Base-by-base conservation (phyloP, 768 basidiomycete species). In the Kwoniella newhampshirensis region DNA sequence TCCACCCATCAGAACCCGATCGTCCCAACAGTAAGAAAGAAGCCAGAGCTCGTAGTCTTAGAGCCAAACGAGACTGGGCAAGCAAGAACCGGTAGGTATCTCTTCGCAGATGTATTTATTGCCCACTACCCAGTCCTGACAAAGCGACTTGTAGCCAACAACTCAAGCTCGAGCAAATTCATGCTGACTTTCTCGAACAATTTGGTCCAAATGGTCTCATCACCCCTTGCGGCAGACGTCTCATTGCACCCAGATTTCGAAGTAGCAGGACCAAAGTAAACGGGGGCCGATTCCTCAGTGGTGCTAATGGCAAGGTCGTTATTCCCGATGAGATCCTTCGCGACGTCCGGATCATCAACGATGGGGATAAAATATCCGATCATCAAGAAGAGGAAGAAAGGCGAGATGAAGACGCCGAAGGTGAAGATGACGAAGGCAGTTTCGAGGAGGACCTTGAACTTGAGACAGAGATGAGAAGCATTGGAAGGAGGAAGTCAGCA, bases 61-160 rank as follows among this genome's bases (percentile, higher is more conserved):
- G 73, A 51, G 56, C 59, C 32, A 79, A 79, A 58, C 62, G 78
- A 15, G 64, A 74, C 1, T 79, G 79, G 79, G 78, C 78, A 4
- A 66, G 66, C 25, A 77, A 75, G 60, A 71, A 76, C 43, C 65
- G 78, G 73, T 74, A 30, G 43, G 70, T 63, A 32, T 42, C 12
- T 32, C 15, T 12, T 25, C 5, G 25, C 21, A 25, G 51, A 7
- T 7, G 25, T 23, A 18, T 23, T 21, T n/a, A n/a, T 21, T 5
- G 17, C 12, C 17, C 25, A 9, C 12, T 5, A 26, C 13, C 18
- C 20, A 30, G 7, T 32, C 18, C 47, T 28, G 4, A 56, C 41
- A 21, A 11, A 12, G 8, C 12, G 13, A 23, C 1, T 27, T 39
- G 12, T 39, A 58, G 56, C 32, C 56, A 58, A 27, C 47, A 49